Conservation (phyloP, 129 eudicot genomes). For the Solidago caesia region DNA sequence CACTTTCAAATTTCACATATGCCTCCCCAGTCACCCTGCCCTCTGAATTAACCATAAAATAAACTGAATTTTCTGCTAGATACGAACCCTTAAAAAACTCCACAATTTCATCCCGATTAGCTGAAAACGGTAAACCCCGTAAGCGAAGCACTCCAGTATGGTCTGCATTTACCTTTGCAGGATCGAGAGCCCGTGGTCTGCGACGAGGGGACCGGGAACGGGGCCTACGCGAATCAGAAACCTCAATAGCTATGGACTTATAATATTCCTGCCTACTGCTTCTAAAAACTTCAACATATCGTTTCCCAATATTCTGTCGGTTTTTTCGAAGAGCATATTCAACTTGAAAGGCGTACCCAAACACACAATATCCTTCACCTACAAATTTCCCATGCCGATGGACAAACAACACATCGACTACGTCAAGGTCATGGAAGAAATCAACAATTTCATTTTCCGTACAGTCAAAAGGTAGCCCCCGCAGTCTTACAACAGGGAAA, state of each 20-base stretch:
- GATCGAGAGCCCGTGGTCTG: constrained; percentile 60
- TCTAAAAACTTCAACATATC: constrained; percentile 93
- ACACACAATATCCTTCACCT: constrained; percentile 87
- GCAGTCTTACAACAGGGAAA: constrained; percentile 86
- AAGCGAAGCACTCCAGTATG: constrained; percentile 76
- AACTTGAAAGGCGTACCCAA: constrained; percentile 85
- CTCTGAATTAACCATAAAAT: constrained; percentile 66
- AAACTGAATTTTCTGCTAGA: constrained; percentile 61
- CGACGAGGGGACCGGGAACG: constrained; percentile 63
- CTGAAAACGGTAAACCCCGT: constrained; percentile 87
- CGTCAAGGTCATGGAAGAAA: constrained; percentile 81
- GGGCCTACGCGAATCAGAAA: constrained; percentile 44
- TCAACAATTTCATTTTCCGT: constrained; percentile 82
- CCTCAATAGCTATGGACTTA: constrained; percentile 72
- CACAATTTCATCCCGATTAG: constrained; percentile 64
- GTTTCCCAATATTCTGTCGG: constrained; percentile 81
- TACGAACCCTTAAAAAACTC: constrained; percentile 73
- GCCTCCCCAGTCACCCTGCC: constrained; percentile 96
- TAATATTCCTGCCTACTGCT: constrained; percentile 83
- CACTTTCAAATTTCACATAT: constrained; percentile 76
- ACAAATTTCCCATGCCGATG: constrained; percentile 73
- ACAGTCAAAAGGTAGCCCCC: constrained; percentile 95
- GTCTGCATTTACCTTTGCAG: constrained; percentile 55
- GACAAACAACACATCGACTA: constrained; percentile 74
- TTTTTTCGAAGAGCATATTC: constrained; percentile 94